Evolutionary conservation across 2,329 filamentous ascomycete species (phyloP), one percentile per base, ranked within the genome.

Genomic region (Colletotrichum sansevieriae): DNA sequence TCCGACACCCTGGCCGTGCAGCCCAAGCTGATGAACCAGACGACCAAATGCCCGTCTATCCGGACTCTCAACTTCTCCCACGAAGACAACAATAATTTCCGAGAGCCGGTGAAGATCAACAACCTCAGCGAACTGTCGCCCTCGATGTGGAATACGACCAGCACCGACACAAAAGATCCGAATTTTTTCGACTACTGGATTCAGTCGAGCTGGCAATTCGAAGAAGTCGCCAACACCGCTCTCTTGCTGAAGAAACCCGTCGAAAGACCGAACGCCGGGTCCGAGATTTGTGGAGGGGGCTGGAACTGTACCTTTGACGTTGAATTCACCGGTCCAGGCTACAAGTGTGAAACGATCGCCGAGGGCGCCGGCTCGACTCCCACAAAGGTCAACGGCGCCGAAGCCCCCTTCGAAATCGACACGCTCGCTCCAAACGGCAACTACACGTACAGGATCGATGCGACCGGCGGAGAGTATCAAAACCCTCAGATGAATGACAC

Each of bases 251-350:
- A 74, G n/a, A 68, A 72, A 33, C 71, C 75, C 6, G 68, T 78
- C 37, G 54, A 44, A 13, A 70, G 73, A 20, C 71, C 65, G 1
- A 70, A 72, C 49, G 78, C 76, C 9, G 73, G 77, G 12, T 70
- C 74, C n/a, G 71, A 76, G 43, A 76, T 80, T 2, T 78, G 77
- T 56, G 75, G 78, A 46, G 25, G 64, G 0, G 75, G 77, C 11
- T 79, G 75, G 73, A 80, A 81, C 56, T 81, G 79, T 54, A 75
- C 76, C 1, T 80, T 77, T 65, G 73, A 65, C 1, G 69, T 79
- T 59, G 71, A 74, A 20, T 81, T 81, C 56, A 74, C 71, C 9
- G 79, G 71, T 2, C 79, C 79, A 0, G 79, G 78, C 3, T 81
- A 81, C 69, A 78, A 78, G 70, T 81, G 79, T 65, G 66, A 72